Evolutionary conservation across 345 rosid genomes (phyloP), one percentile per base, ranked within the genome.

Genomic region (Dipteronia dyeriana): DNA sequence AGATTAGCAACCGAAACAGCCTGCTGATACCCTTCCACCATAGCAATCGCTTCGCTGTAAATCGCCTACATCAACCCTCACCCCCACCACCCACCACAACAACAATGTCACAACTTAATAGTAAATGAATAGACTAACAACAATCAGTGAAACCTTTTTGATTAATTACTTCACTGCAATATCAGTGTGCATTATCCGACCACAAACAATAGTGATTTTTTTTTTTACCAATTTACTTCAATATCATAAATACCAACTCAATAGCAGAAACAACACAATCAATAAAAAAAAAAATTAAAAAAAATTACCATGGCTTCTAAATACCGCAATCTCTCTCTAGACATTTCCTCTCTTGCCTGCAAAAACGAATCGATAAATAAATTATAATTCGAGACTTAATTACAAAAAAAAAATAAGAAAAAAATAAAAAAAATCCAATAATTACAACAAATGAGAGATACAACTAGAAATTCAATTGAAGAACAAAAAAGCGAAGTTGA

Each of bases 311-410:
- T 92, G 70, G 98, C 92, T 90, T 96, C 99, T 75, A 96, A 86
- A 76, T 94, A 92, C 26, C 97, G 97, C 70, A 96, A 62, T 80
- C 97, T 89, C 88, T 94, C 98, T 67, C 91, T 87, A 38, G 89
- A 89, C 98, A 92, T 96, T 82, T 94, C 99, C 81, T 96, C 99
- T 84, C 97, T 90, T 12, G 98, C 99, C 97, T 94, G 87, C 79
- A 82, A 82, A 71, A 29, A 23, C 38, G 61, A 25, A 25, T 73
- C 45, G 9, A 75, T 3, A 22, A 71, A 11, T 38, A 17, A 17
- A n/a, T 9, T 29, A 43, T 7, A 22, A n/a, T 31, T 4, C 63
- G 39, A 22, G 26, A 34, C 4, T 39, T 14, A 22, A 72, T 14
- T 53, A 8, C 49, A 45, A 45, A 45, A 9, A 43, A 43, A 1